Percentiles rank a stretch among this genome's conserved stretches.
Conservation (phyloP, 164 flowering plant species). For the Liriodendron chinense region DNA sequence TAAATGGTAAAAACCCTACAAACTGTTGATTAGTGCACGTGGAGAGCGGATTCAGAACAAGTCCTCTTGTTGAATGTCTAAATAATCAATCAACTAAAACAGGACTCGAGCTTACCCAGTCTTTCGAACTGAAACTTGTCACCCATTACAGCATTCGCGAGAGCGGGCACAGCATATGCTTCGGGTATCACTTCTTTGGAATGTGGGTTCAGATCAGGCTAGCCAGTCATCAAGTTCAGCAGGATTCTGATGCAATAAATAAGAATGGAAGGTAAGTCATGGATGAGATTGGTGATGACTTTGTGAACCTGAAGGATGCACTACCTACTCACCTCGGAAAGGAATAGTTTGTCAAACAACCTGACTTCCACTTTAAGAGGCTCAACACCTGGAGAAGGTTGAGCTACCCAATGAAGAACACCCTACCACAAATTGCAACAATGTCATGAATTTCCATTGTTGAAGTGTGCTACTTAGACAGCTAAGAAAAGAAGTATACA, state of each 20-base stretch:
- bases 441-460: background rate
- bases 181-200: slow-evolving; percentile 68
- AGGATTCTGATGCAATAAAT: slow-evolving; percentile 60
- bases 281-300: background rate
- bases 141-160: slow-evolving; percentile 54
- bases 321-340: slow-evolving; percentile 60
- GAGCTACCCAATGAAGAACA: slow-evolving; percentile 96
- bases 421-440: slow-evolving; percentile 46
- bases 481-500: background rate
- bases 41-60: no score
- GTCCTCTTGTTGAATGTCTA: no score
- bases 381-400: slow-evolving; percentile 69
- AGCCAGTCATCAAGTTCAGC: slow-evolving; percentile 90
- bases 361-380: slow-evolving; percentile 91
- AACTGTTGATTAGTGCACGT: no score
- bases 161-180: slow-evolving; percentile 70
- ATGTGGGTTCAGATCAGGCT: slow-evolving; percentile 63
- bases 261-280: background rate
- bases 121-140: slow-evolving; percentile 92
- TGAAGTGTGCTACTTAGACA: background rate
- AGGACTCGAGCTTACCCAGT: slow-evolving; percentile 54
- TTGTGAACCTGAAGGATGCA: background rate
- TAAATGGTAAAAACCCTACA: no score
- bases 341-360: slow-evolving; percentile 79
- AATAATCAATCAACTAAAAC: no score